phyloP scores from a whole-genome alignment of 2,329 filamentous ascomycete species.

The Amesomyces nigricolor region DNA sequence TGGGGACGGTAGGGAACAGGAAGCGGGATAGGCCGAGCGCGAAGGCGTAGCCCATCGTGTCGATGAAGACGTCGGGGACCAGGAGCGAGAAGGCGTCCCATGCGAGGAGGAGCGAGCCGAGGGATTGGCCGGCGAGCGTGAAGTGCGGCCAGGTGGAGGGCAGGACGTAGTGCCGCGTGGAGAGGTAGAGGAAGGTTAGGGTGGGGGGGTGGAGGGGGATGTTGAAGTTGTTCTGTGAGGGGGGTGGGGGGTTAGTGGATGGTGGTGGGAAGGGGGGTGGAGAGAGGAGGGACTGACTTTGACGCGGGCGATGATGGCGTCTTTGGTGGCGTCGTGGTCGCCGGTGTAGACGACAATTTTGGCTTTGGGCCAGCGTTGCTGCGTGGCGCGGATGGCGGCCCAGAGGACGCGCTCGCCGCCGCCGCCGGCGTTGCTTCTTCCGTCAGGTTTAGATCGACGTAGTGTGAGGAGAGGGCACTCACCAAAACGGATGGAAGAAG shows the following conservation, averaged over 20 bases:
- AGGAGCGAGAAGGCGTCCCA: constrained; percentile 91
- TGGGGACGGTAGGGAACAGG: constrained; percentile 74
- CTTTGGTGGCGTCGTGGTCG: constrained; percentile 81
- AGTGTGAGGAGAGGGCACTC: constrained; percentile 29
- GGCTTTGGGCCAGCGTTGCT: constrained; percentile 80
- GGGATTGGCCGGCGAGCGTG: constrained; percentile 84
- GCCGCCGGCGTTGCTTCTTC: constrained; percentile 78
- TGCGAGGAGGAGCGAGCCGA: constrained; percentile 80
- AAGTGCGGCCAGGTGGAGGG: constrained; percentile 85
- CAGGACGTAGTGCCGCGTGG: constrained; percentile 79
- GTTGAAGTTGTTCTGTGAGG: constrained; percentile 76
- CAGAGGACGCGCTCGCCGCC: constrained; percentile 94
- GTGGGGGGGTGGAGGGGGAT: constrained; percentile 79
- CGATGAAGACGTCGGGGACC: constrained; percentile 88
- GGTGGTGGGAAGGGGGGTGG: background rate
- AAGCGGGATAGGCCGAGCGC: constrained; percentile 74
- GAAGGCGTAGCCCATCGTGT: constrained; percentile 98
- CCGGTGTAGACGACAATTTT: constrained; percentile 93
- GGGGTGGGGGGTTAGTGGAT: background rate
- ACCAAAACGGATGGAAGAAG: constrained; percentile 99
- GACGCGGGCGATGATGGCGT: constrained; percentile 70
- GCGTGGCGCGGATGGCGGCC: constrained; percentile 88
- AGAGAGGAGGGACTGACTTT: constrained; percentile 44
- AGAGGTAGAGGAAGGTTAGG: constrained; percentile 84
- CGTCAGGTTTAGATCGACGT: constrained; percentile 4